These are phyloP conservation scores for Xylariaceae sp. DNA, from an alignment of 2,329 filamentous ascomycete species.

Conservation along the genomic window DNA sequence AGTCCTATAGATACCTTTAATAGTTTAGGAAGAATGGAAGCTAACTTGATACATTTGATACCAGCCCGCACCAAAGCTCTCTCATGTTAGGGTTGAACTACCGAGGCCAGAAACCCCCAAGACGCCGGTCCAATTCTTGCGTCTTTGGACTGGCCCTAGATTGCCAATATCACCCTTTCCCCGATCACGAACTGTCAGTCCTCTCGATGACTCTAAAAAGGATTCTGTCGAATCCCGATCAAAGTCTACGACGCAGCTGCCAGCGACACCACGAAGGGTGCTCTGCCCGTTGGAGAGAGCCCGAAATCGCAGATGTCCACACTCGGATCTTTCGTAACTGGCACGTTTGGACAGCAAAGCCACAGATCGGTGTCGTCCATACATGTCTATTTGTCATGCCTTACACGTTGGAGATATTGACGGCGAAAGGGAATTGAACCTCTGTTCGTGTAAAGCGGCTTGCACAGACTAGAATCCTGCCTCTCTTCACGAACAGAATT, in stretches of 20 bases:
- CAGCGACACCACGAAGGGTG: background rate
- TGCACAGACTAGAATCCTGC: background rate
- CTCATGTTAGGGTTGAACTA: conserved; percentile 5
- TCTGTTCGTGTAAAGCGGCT: background rate
- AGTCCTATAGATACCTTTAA: background rate
- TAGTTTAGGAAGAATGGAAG: background rate
- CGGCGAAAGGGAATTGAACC: background rate
- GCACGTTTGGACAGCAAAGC: background rate
- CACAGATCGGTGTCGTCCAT: background rate
- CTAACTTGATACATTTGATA: conserved; percentile 17
- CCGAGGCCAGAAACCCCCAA: conserved; percentile 17
- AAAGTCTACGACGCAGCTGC: background rate
- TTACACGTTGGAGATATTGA: background rate
- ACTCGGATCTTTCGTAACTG: background rate
- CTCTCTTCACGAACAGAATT: background rate
- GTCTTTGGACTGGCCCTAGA: conserved; percentile 1
- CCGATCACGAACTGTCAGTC: conserved; percentile 10
- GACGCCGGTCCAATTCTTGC: conserved; percentile 21
- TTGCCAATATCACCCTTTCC: conserved; percentile 19
- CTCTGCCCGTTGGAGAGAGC: background rate
- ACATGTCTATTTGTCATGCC: background rate
- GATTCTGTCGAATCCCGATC: background rate
- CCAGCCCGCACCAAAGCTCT: conserved; percentile 6
- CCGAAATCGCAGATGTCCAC: background rate
- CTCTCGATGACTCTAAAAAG: conserved; percentile 9